A percentile compares a stretch with the other conserved stretches of the same genome.
phyloP scores from a whole-genome alignment of 176 grass and related monocot species.

The Lolium rigidum region DNA sequence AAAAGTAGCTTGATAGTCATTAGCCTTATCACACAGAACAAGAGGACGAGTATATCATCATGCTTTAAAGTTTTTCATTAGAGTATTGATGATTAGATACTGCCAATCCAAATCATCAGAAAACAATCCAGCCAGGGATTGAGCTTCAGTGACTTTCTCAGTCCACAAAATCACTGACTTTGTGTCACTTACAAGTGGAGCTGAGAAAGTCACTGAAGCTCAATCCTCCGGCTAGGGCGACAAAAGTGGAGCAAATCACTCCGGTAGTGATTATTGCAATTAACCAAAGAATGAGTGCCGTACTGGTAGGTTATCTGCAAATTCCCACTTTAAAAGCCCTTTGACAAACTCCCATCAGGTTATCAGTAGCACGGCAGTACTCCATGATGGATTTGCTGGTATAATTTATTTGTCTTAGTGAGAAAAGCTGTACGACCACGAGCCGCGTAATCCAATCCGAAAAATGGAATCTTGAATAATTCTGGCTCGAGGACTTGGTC shows the following conservation, averaged over 20 bases:
- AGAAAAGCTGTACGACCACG: not conserved
- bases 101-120: too few species aligned
- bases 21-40: too few species aligned
- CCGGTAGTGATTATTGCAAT: not conserved
- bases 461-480: conserved; percentile 24
- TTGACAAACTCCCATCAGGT: not conserved
- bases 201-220: too few species aligned
- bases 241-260: not conserved
- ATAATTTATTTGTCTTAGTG: not conserved
- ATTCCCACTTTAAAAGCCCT: not conserved
- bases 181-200: too few species aligned
- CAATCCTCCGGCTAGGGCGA: too few species aligned
- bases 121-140: too few species aligned
- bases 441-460: not conserved
- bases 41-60: too few species aligned
- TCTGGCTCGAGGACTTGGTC: not conserved
- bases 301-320: not conserved
- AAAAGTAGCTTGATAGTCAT: too few species aligned
- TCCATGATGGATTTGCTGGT: not conserved
- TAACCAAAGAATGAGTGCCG: not conserved
- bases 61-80: too few species aligned
- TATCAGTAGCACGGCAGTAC: not conserved
- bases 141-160: too few species aligned
- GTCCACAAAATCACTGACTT: too few species aligned
- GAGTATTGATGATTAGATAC: too few species aligned